These are phyloP conservation scores for Takakia lepidozioides DNA, from an alignment of 225 moss, liverwort and hornwort species.

Conservation along the genomic window DNA sequence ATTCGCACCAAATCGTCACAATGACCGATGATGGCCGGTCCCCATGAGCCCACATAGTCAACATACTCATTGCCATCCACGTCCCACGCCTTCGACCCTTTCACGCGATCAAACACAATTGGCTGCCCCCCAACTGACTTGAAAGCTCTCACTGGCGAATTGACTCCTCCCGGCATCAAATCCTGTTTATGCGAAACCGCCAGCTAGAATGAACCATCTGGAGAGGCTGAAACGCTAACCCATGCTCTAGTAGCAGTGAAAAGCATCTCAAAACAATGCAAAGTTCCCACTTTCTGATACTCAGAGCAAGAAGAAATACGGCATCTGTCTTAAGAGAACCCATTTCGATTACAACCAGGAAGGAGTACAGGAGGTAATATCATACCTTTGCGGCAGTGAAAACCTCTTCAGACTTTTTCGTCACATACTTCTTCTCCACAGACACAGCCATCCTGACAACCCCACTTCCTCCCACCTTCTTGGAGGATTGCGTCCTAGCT, in stretches of 20 bases:
- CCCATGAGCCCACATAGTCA: constrained; percentile 97
- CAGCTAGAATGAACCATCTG: too few species aligned
- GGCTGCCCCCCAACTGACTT: constrained; percentile 95
- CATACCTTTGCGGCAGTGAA: constrained; percentile 85
- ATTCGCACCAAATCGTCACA: constrained; percentile 80
- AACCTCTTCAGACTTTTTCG: constrained; percentile 81
- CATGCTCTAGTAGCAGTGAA: too few species aligned
- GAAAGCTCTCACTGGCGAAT: constrained; percentile 94
- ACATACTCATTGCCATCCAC: constrained; percentile 93
- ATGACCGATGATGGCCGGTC: constrained; percentile 87
- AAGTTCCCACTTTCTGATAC: too few species aligned
- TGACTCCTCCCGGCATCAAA: constrained; percentile 95
- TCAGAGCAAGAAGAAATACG: too few species aligned
- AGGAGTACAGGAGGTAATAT: too few species aligned
- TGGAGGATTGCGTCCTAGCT: background rate
- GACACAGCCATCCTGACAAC: constrained; percentile 37
- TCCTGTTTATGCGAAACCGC: constrained; percentile 70
- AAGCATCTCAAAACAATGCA: too few species aligned
- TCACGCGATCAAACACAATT: constrained; percentile 89
- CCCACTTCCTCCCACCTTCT: background rate
- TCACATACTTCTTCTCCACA: constrained; percentile 63
- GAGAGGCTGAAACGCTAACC: too few species aligned
- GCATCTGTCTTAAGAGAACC: too few species aligned
- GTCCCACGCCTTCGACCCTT: constrained; percentile 84
- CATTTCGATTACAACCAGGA: too few species aligned